phyloP scores from a whole-genome alignment of 495 filamentous ascomycete genomes.

The Tuber indicum region DNA sequence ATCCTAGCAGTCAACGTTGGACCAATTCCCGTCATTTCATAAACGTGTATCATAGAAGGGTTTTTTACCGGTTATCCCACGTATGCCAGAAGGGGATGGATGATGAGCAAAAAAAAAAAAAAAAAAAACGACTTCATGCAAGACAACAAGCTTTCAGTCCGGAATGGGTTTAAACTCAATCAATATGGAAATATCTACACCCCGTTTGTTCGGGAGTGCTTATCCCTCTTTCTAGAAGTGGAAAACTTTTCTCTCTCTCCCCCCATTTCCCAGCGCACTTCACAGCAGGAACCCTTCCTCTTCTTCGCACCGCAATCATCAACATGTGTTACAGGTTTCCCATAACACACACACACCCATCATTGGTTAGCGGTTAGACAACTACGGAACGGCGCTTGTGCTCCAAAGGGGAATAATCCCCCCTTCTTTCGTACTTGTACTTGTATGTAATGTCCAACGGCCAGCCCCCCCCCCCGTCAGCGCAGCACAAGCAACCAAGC shows the following conservation, averaged over 20 bases:
- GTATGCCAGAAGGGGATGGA: not conserved
- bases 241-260: not conserved
- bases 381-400: conserved; percentile 35
- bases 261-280: not conserved
- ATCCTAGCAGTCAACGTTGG: not conserved
- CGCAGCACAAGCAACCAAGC: conserved; percentile 8
- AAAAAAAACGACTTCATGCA: not conserved
- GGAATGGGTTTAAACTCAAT: not conserved
- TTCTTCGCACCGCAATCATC: not conserved
- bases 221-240: not conserved
- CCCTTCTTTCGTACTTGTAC: not conserved
- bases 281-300: not conserved
- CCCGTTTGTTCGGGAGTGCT: not conserved
- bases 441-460: conserved; percentile 28
- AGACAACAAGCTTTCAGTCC: not conserved
- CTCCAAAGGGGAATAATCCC: conserved; percentile 33
- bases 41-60: not conserved
- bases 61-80: not conserved
- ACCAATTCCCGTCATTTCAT: not conserved
- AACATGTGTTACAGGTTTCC: not conserved
- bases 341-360: not conserved
- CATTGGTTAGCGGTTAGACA: conserved; percentile 28
- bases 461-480: conserved; percentile 34
- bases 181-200: not conserved
- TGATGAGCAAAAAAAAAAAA: not conserved